A percentile compares a stretch with the other conserved stretches of the same genome.
These are phyloP conservation scores for Neonectria faginata DNA, from an alignment of 2,329 filamentous ascomycete species.

Conservation along the genomic window DNA sequence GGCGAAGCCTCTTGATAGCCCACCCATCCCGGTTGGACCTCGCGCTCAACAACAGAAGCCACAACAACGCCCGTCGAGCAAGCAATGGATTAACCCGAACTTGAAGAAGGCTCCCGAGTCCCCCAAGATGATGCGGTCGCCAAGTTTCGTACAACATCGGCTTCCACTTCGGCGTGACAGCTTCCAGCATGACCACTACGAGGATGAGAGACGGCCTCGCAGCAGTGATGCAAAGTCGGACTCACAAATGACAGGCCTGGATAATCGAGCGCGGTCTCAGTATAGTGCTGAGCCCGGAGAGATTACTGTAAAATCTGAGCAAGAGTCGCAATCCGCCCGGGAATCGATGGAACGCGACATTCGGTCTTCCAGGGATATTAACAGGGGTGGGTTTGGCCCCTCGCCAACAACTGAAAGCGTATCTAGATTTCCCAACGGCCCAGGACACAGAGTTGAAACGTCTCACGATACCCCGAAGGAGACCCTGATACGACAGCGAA, in stretches of 20 bases:
- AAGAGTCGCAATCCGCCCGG: slow-evolving; percentile 52
- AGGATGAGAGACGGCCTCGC: slow-evolving; percentile 59
- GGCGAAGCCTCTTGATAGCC: slow-evolving; percentile 59
- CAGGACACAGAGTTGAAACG: slow-evolving; percentile 29
- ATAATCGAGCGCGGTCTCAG: slow-evolving; percentile 54
- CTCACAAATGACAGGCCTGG: slow-evolving; percentile 47
- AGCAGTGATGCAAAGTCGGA: slow-evolving; percentile 67
- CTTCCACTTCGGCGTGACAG: slow-evolving; percentile 54
- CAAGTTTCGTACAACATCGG: slow-evolving; percentile 61
- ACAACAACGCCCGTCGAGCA: slow-evolving; percentile 62
- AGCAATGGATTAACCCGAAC: slow-evolving; percentile 70
- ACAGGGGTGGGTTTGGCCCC: slow-evolving; percentile 34
- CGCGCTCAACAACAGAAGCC: slow-evolving; percentile 62
- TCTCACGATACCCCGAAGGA: slow-evolving; percentile 29
- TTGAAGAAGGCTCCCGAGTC: slow-evolving; percentile 65
- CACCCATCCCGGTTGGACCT: slow-evolving; percentile 65
- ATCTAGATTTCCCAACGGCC: slow-evolving; percentile 31
- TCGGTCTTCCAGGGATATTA: slow-evolving; percentile 34
- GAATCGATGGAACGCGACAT: slow-evolving; percentile 43
- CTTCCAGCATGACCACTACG: slow-evolving; percentile 53
- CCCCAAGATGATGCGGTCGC: slow-evolving; percentile 63
- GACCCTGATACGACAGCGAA: slow-evolving; percentile 42
- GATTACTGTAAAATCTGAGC: slow-evolving; percentile 56
- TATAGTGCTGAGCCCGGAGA: slow-evolving; percentile 62
- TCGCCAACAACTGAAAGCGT: slow-evolving; percentile 42